These are phyloP conservation scores for Grigorovia yakushimaensis DNA, from an alignment of 805 yeast species.

Conservation along the genomic window DNA sequence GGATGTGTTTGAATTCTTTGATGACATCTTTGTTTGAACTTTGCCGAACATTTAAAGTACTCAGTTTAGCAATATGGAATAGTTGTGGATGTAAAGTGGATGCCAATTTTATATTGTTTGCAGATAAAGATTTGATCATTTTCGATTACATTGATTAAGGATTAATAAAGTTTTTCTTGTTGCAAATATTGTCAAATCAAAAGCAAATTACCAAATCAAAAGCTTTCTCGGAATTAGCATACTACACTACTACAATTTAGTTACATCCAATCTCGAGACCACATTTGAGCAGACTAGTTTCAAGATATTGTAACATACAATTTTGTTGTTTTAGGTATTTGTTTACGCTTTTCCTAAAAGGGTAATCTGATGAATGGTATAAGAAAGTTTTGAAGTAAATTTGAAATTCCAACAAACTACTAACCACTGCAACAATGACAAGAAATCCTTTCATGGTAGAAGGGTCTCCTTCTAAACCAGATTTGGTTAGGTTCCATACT, in stretches of 20 bases:
- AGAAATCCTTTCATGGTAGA: constrained; percentile 29
- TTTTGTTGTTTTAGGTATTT: background rate
- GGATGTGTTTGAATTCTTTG: constrained; percentile 3
- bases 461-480: constrained; percentile 20
- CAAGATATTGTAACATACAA: background rate
- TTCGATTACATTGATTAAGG: background rate
- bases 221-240: too few relatives aligned
- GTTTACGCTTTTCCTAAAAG: background rate
- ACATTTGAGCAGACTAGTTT: too few relatives aligned
- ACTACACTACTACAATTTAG: too few relatives aligned
- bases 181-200: background rate
- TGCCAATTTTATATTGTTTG: background rate
- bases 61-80: background rate
- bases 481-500: constrained; percentile 21
- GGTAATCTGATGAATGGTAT: background rate
- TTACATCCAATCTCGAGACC: too few relatives aligned
- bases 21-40: background rate
- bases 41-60: background rate
- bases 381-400: background rate
- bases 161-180: background rate
- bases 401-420: background rate
- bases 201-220: too few relatives aligned
- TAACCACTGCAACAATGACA: constrained; percentile 13
- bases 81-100: background rate
- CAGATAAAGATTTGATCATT: background rate